These are phyloP conservation scores for Lophium mytilinum DNA, from an alignment of 495 filamentous ascomycete species.

Conservation along the genomic window DNA sequence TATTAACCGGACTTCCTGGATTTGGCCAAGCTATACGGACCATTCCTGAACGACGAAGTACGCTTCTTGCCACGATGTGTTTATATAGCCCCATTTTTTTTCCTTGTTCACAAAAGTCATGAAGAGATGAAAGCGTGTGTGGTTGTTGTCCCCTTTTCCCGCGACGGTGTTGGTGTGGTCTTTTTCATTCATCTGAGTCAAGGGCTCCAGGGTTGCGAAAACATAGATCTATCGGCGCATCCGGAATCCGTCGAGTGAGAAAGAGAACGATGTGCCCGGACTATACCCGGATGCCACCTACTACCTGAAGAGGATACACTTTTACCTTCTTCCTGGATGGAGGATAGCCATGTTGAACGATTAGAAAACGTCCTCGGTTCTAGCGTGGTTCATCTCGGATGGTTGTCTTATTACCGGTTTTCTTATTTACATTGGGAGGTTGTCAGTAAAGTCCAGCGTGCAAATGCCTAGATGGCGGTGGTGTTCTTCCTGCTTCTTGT, in stretches of 20 bases:
- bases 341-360: constrained; percentile 1
- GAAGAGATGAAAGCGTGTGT: constrained; percentile 18
- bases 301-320: no score
- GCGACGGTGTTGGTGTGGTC: constrained; percentile 11
- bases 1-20: constrained; percentile 14
- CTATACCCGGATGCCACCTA: neutral
- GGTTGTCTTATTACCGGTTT: constrained; percentile 17
- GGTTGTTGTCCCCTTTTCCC: neutral
- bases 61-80: constrained; percentile 16
- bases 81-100: constrained; percentile 11
- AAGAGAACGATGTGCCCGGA: neutral
- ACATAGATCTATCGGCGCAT: constrained; percentile 7
- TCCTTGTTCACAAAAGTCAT: constrained; percentile 18
- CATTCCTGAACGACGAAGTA: constrained; percentile 1
- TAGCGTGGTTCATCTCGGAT: neutral
- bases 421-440: constrained; percentile 6
- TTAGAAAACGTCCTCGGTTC: constrained; percentile 9
- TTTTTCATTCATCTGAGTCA: constrained; percentile 7
- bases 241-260: neutral
- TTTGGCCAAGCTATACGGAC: constrained; percentile 1
- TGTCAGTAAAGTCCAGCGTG: neutral
- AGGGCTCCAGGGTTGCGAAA: constrained; percentile 14
- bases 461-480: neutral
- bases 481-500: neutral
- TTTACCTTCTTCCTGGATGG: neutral